These are phyloP conservation scores for Fusarium nygamai DNA, from an alignment of 2,329 filamentous ascomycete genomes.

Conservation along the genomic window DNA sequence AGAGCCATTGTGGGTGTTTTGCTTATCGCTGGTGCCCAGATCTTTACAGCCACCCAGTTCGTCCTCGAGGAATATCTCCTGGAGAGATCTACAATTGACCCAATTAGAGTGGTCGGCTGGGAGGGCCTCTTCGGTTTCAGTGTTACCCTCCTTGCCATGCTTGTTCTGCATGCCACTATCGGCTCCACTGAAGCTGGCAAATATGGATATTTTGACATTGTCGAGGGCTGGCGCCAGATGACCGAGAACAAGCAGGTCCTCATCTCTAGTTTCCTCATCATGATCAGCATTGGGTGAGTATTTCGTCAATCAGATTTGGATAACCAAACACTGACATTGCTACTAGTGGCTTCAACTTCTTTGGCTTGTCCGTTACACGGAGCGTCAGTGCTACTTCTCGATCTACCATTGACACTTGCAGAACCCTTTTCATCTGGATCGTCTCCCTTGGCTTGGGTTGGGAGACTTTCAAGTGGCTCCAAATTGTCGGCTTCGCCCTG, in stretches of 20 bases:
- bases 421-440: conserved; percentile 98
- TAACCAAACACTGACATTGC: conserved; percentile 25
- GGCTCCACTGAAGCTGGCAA: conserved; percentile 78
- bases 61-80: conserved; percentile 96
- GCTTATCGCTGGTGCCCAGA: conserved; percentile 91
- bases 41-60: conserved; percentile 97
- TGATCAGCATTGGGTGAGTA: conserved; percentile 92
- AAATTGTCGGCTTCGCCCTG: conserved; percentile 86
- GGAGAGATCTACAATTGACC: conserved; percentile 71
- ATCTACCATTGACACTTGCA: conserved; percentile 96
- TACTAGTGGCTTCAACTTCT: conserved; percentile 94
- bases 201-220: conserved; percentile 89
- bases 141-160: conserved; percentile 81
- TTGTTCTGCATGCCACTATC: conserved; percentile 79
- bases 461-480: conserved; percentile 98
- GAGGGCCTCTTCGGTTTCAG: conserved; percentile 91
- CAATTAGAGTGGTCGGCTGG: conserved; percentile 93
- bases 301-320: background rate
- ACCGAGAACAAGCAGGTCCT: conserved; percentile 75
- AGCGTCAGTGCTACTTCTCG: conserved; percentile 90
- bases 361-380: conserved; percentile 91
- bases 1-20: conserved; percentile 82
- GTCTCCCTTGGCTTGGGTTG: conserved; percentile 92
- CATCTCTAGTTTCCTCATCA: conserved; percentile 85
- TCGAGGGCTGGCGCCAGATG: conserved; percentile 86